Evolutionary conservation across 208 protist species (phyloP), one percentile per base, ranked within the genome.

Genomic region (Acanthamoeba pearcei): DNA sequence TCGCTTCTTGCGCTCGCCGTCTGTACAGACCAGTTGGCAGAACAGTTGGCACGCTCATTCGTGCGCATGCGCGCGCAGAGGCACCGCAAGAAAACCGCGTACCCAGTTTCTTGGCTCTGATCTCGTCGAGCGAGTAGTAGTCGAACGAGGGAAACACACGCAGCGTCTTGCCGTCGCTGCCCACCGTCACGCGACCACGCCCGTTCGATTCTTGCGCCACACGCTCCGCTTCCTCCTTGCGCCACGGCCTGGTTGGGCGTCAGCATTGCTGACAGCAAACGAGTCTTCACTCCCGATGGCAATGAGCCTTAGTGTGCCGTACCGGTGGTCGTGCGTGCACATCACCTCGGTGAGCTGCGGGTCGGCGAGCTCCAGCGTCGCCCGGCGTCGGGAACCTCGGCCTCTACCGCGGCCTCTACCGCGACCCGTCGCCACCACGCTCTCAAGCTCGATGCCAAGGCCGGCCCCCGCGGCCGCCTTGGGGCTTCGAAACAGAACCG

Each of bases 61-160:
- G 76, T 6, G 42, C 55, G 55, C 55, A 60, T 5, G 22, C 55
- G 13, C 55, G 55, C 12, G 55, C 55, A 24, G 38, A 42, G 38
- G 38, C 38, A 62, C 55, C 13, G 19, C 66, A 72, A 32, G 9
- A 9, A 38, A 72, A 72, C 66, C 1, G 24, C 57, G 62, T 76
- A 94, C 91, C 91, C 5, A 94, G 70, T n/a, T 94, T 78, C 91
- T 94, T 94, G 49, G 29, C 32, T 27, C 70, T 15, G 27, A 83
- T 83, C 35, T 94, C 91, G 19, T 94, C 70, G 35, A 85, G 6
- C 1, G 91, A 46, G 72, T 62, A 94, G 70, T 85, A 42, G n/a
- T 83, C 51, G 29, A 72, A 24, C 22, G 64, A 85, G 10, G 91
- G 91, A 27, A 60, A 51, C 49, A 94, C 91, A 19, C 86, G 53